Evolutionary conservation across 2,329 filamentous ascomycete species (phyloP), one percentile per base, ranked within the genome.

Genomic region (Calonectria honghensis): DNA sequence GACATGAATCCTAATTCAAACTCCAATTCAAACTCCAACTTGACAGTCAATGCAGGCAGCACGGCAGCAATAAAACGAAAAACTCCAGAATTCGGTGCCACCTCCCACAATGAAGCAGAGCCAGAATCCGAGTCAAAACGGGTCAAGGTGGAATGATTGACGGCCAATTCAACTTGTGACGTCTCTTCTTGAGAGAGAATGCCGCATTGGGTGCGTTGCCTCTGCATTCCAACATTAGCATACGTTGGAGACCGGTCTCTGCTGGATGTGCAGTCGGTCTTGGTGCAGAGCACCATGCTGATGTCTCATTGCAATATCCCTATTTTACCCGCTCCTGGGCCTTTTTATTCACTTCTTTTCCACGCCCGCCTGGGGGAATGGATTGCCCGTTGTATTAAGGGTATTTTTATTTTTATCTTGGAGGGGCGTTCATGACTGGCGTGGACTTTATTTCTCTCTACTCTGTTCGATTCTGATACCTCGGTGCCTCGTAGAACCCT

Each of bases 41-140:
- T 81, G 74, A 79, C 72, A 54, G 76, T 81, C 32, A 79, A 72
- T 18, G 74, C 72, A 18, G 70, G 68, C 70, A 75, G 73, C 39
- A 75, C 79, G 7, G 75, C 68, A 16, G 74, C 84, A 0, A 82
- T 85, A n/a, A 92, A 92, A 82, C 85, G 90, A 74, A 92, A 92
- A 83, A 92, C 89, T 73, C 90, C 90, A 1, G 90, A 92, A 11
- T 84, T 86, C 45, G 86, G 85, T 65, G 83, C 82, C 14, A 84
- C 82, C n/a, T 84, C 85, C 3, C 82, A 85, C 2, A 82, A 83
- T 11, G 89, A 90, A 32, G 81, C 85, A 4, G 88, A 89, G 31
- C 78, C 81, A 50, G 82, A 83, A 24, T 84, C 83, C n/a, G 90
- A 91, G 32, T 79, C 88, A 11, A 92, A 92, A 82, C 85, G 90